Evolutionary conservation across 768 basidiomycete genomes (phyloP), one percentile per base, ranked within the genome.

Genomic region (Lactifluus hygrophoroides): DNA sequence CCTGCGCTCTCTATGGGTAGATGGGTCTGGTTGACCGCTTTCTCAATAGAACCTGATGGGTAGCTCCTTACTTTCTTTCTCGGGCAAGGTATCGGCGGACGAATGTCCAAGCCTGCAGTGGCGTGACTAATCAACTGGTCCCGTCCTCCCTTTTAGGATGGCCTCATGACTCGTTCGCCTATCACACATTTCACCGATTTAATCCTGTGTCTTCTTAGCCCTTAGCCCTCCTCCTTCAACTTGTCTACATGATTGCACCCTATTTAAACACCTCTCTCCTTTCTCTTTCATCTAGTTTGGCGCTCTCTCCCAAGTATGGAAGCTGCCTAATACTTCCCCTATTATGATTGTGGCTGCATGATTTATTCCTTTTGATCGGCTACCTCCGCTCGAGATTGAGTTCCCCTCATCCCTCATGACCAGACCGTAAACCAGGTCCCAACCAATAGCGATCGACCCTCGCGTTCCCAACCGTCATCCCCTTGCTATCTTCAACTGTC

Each of bases 371-470:
- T 48, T 34, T 16, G 17, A 28, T 37, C 53, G 51, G 52, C 57
- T 42, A 2, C 52, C 14, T 25, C 53, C 47, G 46, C 16, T 54
- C 54, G 48, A 44, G 53, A 38, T 42, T 30, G 35, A 21, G 19
- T 21, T 13, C 3, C 35, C 44, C 1, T 43, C n/a, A n/a, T n/a
- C n/a, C n/a, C n/a, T n/a, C n/a, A 4, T 21, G 30, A 25, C 34
- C 1, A 13, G 11, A 5, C 27, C 46, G 27, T 55, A 8, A 45
- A 25, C 48, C 19, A 48, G 7, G 30, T 34, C 55, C n/a, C n/a
- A n/a, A n/a, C n/a, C 55, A 56, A 56, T 56, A 23, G 46, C 5
- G 38, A 54, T 32, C n/a, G n/a, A n/a, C n/a, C n/a, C n/a, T n/a
- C n/a, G n/a, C n/a, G n/a, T n/a, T n/a, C n/a, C n/a, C n/a, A n/a